These are phyloP conservation scores for Citrus inodora DNA, from an alignment of 345 rosid genomes.

Conservation along the genomic window DNA sequence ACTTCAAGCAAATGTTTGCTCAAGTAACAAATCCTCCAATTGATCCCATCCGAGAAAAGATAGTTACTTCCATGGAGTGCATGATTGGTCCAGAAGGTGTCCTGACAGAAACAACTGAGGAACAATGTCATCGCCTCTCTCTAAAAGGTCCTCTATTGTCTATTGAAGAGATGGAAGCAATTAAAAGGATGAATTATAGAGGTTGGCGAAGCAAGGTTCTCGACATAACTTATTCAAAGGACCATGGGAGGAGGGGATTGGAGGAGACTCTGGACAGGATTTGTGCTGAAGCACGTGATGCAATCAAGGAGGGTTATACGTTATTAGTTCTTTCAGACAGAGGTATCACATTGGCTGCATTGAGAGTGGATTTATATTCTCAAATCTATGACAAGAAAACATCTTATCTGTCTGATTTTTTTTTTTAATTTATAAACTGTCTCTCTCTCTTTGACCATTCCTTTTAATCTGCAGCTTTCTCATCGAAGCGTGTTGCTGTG, in stretches of 20 bases:
- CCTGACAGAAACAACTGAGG: slow-evolving; percentile 95
- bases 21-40: slow-evolving; percentile 99
- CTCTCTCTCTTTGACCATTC: not conserved
- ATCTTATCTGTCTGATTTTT: not conserved
- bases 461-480: slow-evolving; percentile 55
- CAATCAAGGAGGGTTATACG: slow-evolving; percentile 83
- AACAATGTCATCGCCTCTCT: slow-evolving; percentile 95
- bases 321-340: slow-evolving; percentile 91
- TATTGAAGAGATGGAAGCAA: slow-evolving; percentile 73
- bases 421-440: not conserved
- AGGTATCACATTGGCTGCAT: slow-evolving; percentile 47
- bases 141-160: slow-evolving; percentile 83
- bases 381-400: not conserved
- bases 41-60: slow-evolving; percentile 98
- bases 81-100: slow-evolving; percentile 99
- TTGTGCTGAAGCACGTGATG: slow-evolving; percentile 81
- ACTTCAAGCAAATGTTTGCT: slow-evolving; percentile 99
- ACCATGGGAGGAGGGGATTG: slow-evolving; percentile 79
- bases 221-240: slow-evolving; percentile 83
- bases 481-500: slow-evolving; percentile 74
- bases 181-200: slow-evolving; percentile 85
- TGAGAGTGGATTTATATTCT: not conserved
- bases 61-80: slow-evolving; percentile 98
- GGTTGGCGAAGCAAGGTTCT: slow-evolving; percentile 91
- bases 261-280: slow-evolving; percentile 88